Base-by-base conservation (phyloP, 2,329 filamentous ascomycete genomes). In the Piedraia hortae region DNA sequence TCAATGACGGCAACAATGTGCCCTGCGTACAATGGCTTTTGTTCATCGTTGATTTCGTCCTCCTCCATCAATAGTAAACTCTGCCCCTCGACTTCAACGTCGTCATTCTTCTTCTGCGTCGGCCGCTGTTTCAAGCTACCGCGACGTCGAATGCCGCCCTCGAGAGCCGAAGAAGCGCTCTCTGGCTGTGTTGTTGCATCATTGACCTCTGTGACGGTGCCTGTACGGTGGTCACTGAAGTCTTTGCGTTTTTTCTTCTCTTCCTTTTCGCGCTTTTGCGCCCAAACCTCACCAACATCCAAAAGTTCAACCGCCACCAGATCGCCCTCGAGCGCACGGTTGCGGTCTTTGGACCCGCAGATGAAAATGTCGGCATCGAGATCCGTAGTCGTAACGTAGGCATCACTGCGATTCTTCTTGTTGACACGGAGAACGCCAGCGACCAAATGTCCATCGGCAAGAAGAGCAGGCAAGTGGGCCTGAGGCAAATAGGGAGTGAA, bases 221-320 rank as follows among this genome's bases (percentile, higher is more conserved):
- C 71, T 32, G 69, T 69, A 32, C 82, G 68, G 27, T 75, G 80
- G 43, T 93, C 85, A 15, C 78, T 88, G 27, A 91, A 89, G 41
- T 97, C 85, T 57, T 97, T 97, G 46, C 85, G 74, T 56, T 93
- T 97, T 64, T 97, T 97, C 62, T 97, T 97, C 47, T 97, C 85
- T 50, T 97, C 85, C 47, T 97, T 97, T 47, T 97, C 85, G 25
- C 78, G 75, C 59, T 97, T 97, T 54, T 97, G 85, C 12, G 71
- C 65, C 85, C 85, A 97, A 3, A 97, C 85, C 42, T 97, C 85
- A 43, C 93, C 85, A 5, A 97, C 85, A 39, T 97, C 82, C 22
- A 97, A 65, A 20, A 97, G 66, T 49, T 97, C 85, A 24, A 97
- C 66, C 14, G 85, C 85, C 26, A 97, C 85, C 24, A 90, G 60